Base-by-base conservation (phyloP, 2,329 filamentous ascomycete species). In the Ophiosphaerella herpotricha region DNA sequence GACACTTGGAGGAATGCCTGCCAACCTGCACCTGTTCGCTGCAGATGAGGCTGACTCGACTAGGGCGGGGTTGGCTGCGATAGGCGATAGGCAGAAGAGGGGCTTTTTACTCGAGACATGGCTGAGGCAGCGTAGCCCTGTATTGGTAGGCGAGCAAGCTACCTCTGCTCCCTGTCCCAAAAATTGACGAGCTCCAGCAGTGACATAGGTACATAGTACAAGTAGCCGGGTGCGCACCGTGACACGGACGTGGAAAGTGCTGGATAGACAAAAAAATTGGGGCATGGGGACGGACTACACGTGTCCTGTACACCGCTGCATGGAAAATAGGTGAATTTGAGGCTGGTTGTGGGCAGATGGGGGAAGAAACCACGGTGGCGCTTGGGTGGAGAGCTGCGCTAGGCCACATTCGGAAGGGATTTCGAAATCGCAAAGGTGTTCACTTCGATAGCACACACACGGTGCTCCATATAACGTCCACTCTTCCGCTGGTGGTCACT, bases 281-380 rank as follows among this genome's bases (percentile, higher is more conserved):
- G 54, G 57, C 32, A 55, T 18, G 26, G 44, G 51, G 43, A 45
- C 37, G 53, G 55, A 60, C 51, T 60, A 64, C 60, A 69, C 67
- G 67, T 68, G 66, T 69, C 62, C 64, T 64, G 58, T 64, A 61
- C 53, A 48, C 37, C 29, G 55, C 54, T 53, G 61, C 60, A 63
- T 59, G 54, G 61, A 59, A 18, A 59, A 55, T 50, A 56, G 56
- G 57, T 55, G 56, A 59, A 56, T 59, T 63, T 63, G 66, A 65
- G 65, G 61, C 59, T 68, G 61, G 60, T 60, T 56, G 61, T 59
- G 56, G 48, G 57, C 52, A 50, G 46, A 51, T 60, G 57, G 43
- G 44, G 47, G 47, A 58, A 56, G 46, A 45, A 40, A 45, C 55
- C 52, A 57, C 58, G 54, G 61, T 60, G 60, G 59, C 58, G 50